Percentiles rank a stretch among this genome's conserved stretches.
These are phyloP conservation scores for Penicillium nordicum DNA, from an alignment of 2,329 filamentous ascomycete species.

Conservation along the genomic window DNA sequence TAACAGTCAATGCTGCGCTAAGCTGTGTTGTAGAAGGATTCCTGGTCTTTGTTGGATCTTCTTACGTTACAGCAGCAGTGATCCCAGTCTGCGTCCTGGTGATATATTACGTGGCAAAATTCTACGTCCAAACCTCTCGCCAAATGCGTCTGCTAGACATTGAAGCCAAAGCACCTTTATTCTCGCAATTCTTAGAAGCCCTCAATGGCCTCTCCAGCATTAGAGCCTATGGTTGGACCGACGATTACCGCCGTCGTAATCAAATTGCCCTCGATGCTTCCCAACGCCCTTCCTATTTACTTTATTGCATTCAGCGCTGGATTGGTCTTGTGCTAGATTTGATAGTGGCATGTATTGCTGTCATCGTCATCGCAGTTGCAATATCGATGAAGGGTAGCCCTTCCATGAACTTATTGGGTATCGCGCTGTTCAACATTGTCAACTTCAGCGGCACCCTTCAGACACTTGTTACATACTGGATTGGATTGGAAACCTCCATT, in stretches of 20 bases:
- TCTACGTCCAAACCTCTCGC: conserved; percentile 50
- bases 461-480: conserved; percentile 17
- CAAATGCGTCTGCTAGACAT: conserved; percentile 54
- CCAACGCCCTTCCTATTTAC: conserved; percentile 7
- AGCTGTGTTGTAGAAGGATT: conserved; percentile 30
- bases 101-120: conserved; percentile 44
- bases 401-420: conserved; percentile 13
- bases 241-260: conserved; percentile 31
- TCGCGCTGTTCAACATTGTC: conserved; percentile 24
- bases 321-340: conserved; percentile 15
- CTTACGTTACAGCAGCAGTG: conserved; percentile 35
- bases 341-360: conserved; percentile 23
- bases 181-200: conserved; percentile 42
- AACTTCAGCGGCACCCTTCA: conserved; percentile 21
- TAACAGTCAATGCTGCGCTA: conserved; percentile 17
- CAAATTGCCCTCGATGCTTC: conserved; percentile 4
- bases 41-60: conserved; percentile 39
- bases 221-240: conserved; percentile 51
- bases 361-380: conserved; percentile 21
- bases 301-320: conserved; percentile 10
- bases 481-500: conserved; percentile 20
- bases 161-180: conserved; percentile 52
- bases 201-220: conserved; percentile 50
- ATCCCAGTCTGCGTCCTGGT: conserved; percentile 38
- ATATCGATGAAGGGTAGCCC: conserved; percentile 16